phyloP scores from a whole-genome alignment of 2,329 filamentous ascomycete genomes.

The Aspergillus hiratsukae region DNA sequence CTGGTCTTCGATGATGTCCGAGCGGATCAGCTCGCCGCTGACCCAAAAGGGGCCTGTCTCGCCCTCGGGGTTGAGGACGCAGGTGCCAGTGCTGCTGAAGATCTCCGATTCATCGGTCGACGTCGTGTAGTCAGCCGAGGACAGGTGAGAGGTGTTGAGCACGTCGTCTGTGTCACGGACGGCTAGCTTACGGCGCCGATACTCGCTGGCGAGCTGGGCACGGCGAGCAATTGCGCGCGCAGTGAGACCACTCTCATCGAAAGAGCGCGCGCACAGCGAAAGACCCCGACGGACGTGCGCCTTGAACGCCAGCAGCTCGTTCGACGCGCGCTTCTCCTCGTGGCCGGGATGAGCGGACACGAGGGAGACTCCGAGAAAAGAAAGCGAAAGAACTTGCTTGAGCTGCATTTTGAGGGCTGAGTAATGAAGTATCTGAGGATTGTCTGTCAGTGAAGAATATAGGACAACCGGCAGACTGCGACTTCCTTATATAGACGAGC shows the following conservation, averaged over 20 bases:
- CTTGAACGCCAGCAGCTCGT: constrained; percentile 15
- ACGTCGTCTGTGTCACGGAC: constrained; percentile 32
- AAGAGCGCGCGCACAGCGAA: constrained; percentile 14
- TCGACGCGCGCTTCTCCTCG: constrained; percentile 5
- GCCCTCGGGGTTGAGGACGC: constrained; percentile 48
- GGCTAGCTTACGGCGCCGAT: constrained; percentile 14
- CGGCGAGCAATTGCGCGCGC: constrained; percentile 21
- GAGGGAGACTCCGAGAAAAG: constrained; percentile 2
- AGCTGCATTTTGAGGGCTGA: background rate
- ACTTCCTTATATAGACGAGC: background rate
- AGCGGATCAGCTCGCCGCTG: constrained; percentile 35
- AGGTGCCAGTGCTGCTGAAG: constrained; percentile 31
- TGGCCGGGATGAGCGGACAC: constrained; percentile 1
- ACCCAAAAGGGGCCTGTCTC: constrained; percentile 47
- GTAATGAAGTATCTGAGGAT: background rate
- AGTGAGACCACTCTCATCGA: constrained; percentile 19
- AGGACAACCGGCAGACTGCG: background rate
- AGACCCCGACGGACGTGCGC: constrained; percentile 16
- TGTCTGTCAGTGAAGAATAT: background rate
- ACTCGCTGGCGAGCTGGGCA: constrained; percentile 11
- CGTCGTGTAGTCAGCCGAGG: constrained; percentile 20
- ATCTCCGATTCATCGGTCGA: constrained; percentile 18
- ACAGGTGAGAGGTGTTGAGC: constrained; percentile 36
- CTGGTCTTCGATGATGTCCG: constrained; percentile 33
- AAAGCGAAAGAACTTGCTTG: background rate